Evolutionary conservation across 192 early-diverging fungal species (phyloP).

Genomic region (Coemansia sp.): DNA sequence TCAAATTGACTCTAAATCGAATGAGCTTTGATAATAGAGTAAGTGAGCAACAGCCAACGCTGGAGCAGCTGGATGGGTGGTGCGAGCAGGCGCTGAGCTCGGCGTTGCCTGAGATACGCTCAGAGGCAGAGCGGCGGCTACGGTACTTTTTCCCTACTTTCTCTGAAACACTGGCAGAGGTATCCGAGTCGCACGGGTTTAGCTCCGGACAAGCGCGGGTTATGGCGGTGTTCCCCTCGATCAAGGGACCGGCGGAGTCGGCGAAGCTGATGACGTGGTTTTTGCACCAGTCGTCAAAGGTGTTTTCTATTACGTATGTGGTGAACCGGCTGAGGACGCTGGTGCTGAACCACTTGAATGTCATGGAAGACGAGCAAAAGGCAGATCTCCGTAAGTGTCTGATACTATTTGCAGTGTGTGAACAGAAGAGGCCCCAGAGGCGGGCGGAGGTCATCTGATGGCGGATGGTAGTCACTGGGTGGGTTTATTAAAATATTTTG

Average conservation of each 20-base stretch:
- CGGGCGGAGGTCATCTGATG: slow-evolving; percentile 3
- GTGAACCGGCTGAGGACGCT: slow-evolving; percentile 42
- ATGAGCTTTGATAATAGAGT: slow-evolving; percentile 14
- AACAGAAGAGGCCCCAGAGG: no score
- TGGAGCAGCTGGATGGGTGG: slow-evolving; percentile 52
- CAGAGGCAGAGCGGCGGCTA: slow-evolving; percentile 67
- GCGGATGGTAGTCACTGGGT: background rate
- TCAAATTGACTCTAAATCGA: background rate
- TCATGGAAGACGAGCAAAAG: slow-evolving; percentile 38
- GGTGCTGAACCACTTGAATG: slow-evolving; percentile 50
- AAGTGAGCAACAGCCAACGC: slow-evolving; percentile 27
- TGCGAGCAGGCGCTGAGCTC: slow-evolving; percentile 69
- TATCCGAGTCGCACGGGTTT: slow-evolving; percentile 35
- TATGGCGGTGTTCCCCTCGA: slow-evolving; percentile 46
- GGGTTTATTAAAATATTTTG: background rate
- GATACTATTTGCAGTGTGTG: background rate
- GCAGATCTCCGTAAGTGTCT: slow-evolving; percentile 42
- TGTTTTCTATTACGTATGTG: slow-evolving; percentile 47
- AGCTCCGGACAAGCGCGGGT: slow-evolving; percentile 39
- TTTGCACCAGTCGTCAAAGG: slow-evolving; percentile 40
- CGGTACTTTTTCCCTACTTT: slow-evolving; percentile 84
- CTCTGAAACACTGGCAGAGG: slow-evolving; percentile 56
- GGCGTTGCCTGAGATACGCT: slow-evolving; percentile 57
- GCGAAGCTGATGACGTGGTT: slow-evolving; percentile 51
- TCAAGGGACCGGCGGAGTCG: slow-evolving; percentile 52